Conservation (phyloP, 768 basidiomycete genomes). For the Auricularia sp. region DNA sequence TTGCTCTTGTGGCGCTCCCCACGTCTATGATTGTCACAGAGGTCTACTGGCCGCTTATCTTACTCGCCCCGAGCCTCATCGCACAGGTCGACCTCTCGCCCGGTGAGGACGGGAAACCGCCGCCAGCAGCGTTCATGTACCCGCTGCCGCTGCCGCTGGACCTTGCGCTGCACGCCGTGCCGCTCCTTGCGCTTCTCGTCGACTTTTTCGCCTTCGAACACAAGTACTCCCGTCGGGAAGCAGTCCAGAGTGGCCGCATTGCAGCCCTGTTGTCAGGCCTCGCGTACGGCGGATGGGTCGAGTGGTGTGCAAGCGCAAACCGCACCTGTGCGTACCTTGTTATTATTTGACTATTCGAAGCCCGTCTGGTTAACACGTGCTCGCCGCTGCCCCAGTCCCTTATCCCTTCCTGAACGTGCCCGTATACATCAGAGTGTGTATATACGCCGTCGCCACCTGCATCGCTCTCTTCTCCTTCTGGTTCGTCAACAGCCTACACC, state of each 20-base stretch:
- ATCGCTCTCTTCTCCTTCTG: slow-evolving; percentile 50
- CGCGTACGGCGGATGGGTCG: slow-evolving; percentile 57
- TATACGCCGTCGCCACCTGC: slow-evolving; percentile 45
- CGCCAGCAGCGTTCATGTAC: slow-evolving; percentile 29
- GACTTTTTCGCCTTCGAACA: slow-evolving; percentile 63
- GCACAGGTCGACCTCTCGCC: slow-evolving; percentile 23
- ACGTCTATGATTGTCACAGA: slow-evolving; percentile 37
- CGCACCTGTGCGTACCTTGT: slow-evolving; percentile 41
- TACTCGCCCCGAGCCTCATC: slow-evolving; percentile 50
- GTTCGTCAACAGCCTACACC: slow-evolving; percentile 49
- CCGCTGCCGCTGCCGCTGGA: slow-evolving; percentile 43
- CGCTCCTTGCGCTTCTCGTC: slow-evolving; percentile 43
- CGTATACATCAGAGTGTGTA: slow-evolving; percentile 39
- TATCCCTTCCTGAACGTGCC: slow-evolving; percentile 75
- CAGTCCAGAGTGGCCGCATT: slow-evolving; percentile 23
- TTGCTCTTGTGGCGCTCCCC: slow-evolving; percentile 61
- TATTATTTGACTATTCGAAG: neutral
- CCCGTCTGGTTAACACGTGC: neutral
- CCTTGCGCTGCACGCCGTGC: slow-evolving; percentile 55
- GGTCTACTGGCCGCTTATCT: slow-evolving; percentile 63
- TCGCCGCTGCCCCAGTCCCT: slow-evolving; percentile 40
- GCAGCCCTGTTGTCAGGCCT: slow-evolving; percentile 24
- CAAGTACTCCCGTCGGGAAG: slow-evolving; percentile 35
- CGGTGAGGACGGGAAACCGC: slow-evolving; percentile 13
- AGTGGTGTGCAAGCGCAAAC: slow-evolving; percentile 55